Evolutionary conservation across 106 monocot genomes (phyloP).

Genomic region (Dendrobium catenatum): DNA sequence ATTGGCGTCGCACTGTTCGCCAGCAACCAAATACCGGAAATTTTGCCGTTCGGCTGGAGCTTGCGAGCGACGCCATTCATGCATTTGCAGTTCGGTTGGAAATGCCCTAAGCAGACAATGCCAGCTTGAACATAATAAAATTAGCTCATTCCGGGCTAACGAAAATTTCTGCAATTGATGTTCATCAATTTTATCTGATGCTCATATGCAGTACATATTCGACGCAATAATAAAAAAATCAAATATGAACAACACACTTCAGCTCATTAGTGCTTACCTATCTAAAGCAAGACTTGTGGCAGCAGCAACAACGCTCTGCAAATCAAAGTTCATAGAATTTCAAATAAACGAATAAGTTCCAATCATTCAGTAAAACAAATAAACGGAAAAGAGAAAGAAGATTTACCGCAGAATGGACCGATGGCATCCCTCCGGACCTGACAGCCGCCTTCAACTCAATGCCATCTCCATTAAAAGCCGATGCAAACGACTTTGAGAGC

Average conservation of each 20-base stretch:
- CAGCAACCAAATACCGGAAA: too few species aligned
- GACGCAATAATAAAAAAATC: background rate
- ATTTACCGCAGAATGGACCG: conserved; percentile 55
- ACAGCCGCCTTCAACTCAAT: conserved; percentile 34
- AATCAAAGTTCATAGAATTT: background rate
- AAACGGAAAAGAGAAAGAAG: background rate
- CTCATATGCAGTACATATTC: background rate
- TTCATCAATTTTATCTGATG: background rate
- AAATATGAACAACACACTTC: background rate
- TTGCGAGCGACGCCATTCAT: too few species aligned
- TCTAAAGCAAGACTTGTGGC: conserved; percentile 74
- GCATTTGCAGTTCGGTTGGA: too few species aligned
- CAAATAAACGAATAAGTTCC: conserved; percentile 2
- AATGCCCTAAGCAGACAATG: too few species aligned
- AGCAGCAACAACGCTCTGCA: conserved; percentile 69
- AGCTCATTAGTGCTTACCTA: conserved; percentile 39
- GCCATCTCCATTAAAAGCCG: conserved; percentile 22
- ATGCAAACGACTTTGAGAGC: conserved; percentile 45
- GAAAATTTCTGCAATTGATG: background rate
- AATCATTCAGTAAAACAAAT: background rate
- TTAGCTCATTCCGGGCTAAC: too few species aligned
- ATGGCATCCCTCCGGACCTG: conserved; percentile 64
- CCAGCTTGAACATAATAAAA: too few species aligned
- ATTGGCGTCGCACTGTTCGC: too few species aligned
- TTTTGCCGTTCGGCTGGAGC: too few species aligned